Base-by-base conservation (phyloP, 352 stramenopile genomes). In the Pythium chondricola region DNA sequence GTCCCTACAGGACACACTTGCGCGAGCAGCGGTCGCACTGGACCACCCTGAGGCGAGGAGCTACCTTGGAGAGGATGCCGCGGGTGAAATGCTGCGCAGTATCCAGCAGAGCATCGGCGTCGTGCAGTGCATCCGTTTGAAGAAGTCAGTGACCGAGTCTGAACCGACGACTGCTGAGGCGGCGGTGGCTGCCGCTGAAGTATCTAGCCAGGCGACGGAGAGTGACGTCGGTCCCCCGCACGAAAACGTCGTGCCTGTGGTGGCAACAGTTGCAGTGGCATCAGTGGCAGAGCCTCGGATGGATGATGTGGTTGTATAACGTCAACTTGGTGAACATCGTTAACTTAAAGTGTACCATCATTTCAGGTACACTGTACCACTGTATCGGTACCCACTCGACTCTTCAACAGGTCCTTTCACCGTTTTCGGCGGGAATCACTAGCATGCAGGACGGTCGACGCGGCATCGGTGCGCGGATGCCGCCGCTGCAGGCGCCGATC, bases 51-150 rank as follows among this genome's bases (percentile, higher is more conserved):
- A 54, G 24, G 56, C 56, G 18, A 41, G 56, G 3, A 29, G 53
- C 6, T 64, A 64, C 44, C 43, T 64, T 1, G 56, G 56, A 7
- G 56, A 64, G 20, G 36, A 55, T 22, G 56, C 56, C 20, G 48
- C 56, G 7, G 43, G 32, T 14, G 56, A 64, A 37, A 64, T 64
- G 56, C 44, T 64, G 38, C 56, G 56, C 31, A 64, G 56, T 31
- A 58, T 64, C 30, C 56, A 64, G 48, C 56, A 64, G 25, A 64
- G 56, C 27, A 64, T 64, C 26, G 56, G 56, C 32, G 56, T 64
- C n/a, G 56, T 64, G 24, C 48, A 64, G 38, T 64, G 56, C 22
- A 64, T 64, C 32, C 48, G 48, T 10, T 29, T 64, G 13, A 64
- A 64, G 32, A 64, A 64, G 43, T 24, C 46, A 3, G 25, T 42